phyloP scores from a whole-genome alignment of 2,329 filamentous ascomycete genomes.

The Xenosphaeropsis pyriputrescens region DNA sequence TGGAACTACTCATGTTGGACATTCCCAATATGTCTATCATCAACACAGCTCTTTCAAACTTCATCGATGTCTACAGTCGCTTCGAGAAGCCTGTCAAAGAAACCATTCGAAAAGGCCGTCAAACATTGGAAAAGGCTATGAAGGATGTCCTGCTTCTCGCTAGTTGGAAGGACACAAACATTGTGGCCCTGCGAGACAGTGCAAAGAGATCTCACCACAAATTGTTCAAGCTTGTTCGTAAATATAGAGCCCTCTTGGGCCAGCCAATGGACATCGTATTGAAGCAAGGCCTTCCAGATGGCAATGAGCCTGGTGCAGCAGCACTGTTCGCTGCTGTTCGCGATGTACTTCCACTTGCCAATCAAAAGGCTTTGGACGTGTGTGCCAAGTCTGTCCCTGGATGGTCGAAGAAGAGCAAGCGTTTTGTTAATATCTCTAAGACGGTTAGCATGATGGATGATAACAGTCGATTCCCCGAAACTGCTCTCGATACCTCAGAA shows the following conservation, averaged over 20 bases:
- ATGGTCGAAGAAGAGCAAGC: conserved; percentile 34
- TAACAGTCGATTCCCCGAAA: conserved; percentile 36
- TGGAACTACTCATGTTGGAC: conserved; percentile 44
- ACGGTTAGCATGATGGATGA: conserved; percentile 64
- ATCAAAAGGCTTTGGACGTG: conserved; percentile 11
- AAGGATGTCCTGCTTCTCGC: conserved; percentile 85
- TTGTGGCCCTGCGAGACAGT: conserved; percentile 76
- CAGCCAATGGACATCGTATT: conserved; percentile 59
- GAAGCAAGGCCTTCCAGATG: conserved; percentile 42
- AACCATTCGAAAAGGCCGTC: conserved; percentile 50
- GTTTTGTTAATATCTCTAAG: conserved; percentile 55
- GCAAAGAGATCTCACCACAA: conserved; percentile 83
- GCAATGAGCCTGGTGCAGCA: conserved; percentile 11
- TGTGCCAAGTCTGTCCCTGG: conserved; percentile 17
- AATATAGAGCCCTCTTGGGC: conserved; percentile 68
- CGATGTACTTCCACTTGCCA: conserved; percentile 8
- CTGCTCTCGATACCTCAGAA: conserved; percentile 37
- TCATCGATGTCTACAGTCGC: conserved; percentile 59
- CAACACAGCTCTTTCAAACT: conserved; percentile 54
- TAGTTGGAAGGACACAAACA: conserved; percentile 97
- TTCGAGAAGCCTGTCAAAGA: conserved; percentile 55
- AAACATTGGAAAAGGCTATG: conserved; percentile 76
- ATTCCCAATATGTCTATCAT: conserved; percentile 43
- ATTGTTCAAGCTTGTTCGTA: conserved; percentile 79
- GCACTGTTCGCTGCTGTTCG: neutral